Evolutionary conservation across 2,329 filamentous ascomycete species (phyloP).

Genomic region (Aspergillus sp.): DNA sequence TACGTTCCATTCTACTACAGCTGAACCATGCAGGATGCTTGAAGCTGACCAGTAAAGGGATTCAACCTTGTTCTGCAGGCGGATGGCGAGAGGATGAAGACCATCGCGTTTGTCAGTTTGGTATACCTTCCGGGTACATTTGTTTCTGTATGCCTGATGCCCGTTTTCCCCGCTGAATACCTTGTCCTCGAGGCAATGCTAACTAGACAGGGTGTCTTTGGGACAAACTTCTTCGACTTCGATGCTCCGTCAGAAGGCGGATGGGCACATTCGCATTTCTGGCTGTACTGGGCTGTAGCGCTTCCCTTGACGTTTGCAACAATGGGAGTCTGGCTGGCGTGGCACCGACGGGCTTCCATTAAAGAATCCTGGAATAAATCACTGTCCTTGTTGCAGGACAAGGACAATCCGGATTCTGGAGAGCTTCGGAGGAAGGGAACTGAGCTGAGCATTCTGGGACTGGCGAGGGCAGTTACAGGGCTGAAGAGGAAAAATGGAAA

Average conservation of each 20-base stretch:
- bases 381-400: too few relatives aligned
- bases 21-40: not conserved
- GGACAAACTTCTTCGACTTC: conserved; percentile 36
- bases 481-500: too few relatives aligned
- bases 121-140: conserved; percentile 30
- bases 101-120: conserved; percentile 26
- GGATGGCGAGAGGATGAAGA: conserved; percentile 31
- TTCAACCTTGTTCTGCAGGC: conserved; percentile 34
- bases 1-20: not conserved
- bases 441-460: too few relatives aligned
- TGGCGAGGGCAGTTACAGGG: too few relatives aligned
- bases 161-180: not conserved
- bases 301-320: conserved; percentile 25
- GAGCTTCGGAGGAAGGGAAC: too few relatives aligned
- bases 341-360: not conserved
- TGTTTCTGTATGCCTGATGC: conserved; percentile 21
- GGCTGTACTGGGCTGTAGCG: conserved; percentile 33
- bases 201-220: conserved; percentile 27
- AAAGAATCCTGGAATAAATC: too few relatives aligned
- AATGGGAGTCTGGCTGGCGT: not conserved
- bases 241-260: conserved; percentile 15
- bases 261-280: conserved; percentile 24
- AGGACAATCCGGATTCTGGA: too few relatives aligned
- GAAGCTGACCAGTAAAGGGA: conserved; percentile 6
- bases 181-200: not conserved